phyloP scores from a whole-genome alignment of 768 basidiomycete genomes.

The Lanmaoa pseudosensibilis region DNA sequence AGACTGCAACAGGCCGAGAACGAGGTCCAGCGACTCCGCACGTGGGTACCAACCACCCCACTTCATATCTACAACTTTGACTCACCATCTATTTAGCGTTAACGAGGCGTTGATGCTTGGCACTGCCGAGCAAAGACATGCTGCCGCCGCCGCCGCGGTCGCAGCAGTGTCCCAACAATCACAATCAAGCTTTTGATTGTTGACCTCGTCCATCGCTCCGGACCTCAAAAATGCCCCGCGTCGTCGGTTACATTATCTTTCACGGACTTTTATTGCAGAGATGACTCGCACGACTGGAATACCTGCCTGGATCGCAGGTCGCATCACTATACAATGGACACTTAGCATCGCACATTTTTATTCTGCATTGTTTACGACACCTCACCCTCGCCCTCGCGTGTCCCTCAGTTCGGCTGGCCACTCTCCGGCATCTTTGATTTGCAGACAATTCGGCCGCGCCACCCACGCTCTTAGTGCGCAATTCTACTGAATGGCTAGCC shows the following conservation, averaged over 20 bases:
- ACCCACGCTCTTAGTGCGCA: conserved; percentile 36
- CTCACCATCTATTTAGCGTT: conserved; percentile 42
- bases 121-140: conserved; percentile 72
- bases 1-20: conserved; percentile 76
- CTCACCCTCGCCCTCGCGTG: conserved; percentile 11
- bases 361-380: conserved; percentile 45
- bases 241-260: conserved; percentile 40
- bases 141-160: conserved; percentile 54
- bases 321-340: conserved; percentile 54
- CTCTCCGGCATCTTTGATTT: conserved; percentile 17
- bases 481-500: conserved; percentile 37
- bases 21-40: conserved; percentile 77
- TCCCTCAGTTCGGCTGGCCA: conserved; percentile 26
- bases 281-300: conserved; percentile 44
- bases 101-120: conserved; percentile 90
- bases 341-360: conserved; percentile 39
- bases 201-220: conserved; percentile 13
- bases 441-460: conserved; percentile 55
- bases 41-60: conserved; percentile 33
- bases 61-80: not conserved
- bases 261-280: conserved; percentile 39
- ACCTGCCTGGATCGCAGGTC: conserved; percentile 59
- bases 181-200: conserved; percentile 47
- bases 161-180: conserved; percentile 50
- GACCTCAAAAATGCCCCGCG: conserved; percentile 27